phyloP scores from a whole-genome alignment of 202 grass and related monocot genomes.

The Schoenoplectus tabernaemontani region DNA sequence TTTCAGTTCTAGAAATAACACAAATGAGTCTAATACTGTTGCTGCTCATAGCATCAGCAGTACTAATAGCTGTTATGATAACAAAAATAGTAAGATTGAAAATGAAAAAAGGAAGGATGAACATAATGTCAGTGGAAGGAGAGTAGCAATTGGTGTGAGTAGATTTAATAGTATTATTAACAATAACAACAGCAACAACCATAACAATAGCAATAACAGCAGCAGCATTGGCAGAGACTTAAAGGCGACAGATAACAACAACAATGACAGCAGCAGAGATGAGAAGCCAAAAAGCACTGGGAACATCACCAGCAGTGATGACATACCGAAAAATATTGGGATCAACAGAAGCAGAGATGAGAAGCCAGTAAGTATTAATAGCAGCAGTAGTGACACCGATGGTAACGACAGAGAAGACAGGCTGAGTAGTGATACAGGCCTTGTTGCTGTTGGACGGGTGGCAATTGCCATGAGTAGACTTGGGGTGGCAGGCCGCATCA shows the following conservation, averaged over 20 bases:
- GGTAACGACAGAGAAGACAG: constrained; percentile 34
- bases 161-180: constrained; percentile 18
- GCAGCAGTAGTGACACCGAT: constrained; percentile 25
- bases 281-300: constrained; percentile 24
- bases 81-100: constrained; percentile 5
- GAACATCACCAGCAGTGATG: constrained; percentile 25
- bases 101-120: constrained; percentile 2
- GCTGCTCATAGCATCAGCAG: not conserved
- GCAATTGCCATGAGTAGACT: constrained; percentile 30
- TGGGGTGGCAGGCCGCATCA: constrained; percentile 17
- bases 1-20: not conserved
- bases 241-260: constrained; percentile 22
- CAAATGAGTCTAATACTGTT: constrained; percentile 8
- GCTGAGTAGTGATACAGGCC: not conserved
- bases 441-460: constrained; percentile 14
- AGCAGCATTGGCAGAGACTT: constrained; percentile 22
- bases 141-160: constrained; percentile 31
- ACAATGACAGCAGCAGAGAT: constrained; percentile 20
- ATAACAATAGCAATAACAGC: not conserved
- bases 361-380: constrained; percentile 15
- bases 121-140: constrained; percentile 16
- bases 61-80: constrained; percentile 1
- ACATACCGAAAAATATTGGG: constrained; percentile 16
- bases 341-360: constrained; percentile 26
- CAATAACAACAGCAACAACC: constrained; percentile 9